Evolutionary conservation across 768 basidiomycete species (phyloP), one percentile per base, ranked within the genome.

Genomic region (Coprinopsis marcescibilis): DNA sequence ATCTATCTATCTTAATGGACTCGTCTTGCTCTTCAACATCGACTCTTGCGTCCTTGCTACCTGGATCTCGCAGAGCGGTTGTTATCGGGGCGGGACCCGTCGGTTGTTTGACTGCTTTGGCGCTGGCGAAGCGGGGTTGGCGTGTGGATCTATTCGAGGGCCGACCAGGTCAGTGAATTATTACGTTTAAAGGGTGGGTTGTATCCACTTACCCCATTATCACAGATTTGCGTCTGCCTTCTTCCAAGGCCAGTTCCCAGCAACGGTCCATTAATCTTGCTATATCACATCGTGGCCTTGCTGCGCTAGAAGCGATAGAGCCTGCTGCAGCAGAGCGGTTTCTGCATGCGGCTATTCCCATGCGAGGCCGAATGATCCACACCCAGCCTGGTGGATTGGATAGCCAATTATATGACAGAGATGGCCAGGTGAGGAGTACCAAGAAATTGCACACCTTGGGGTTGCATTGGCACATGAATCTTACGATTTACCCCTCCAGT

Each of bases 341-440:
- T 59, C 65, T 95, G 56, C 68, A 81, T 55, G 73, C 80, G 24
- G 85, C 83, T 32, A 93, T 97, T 66, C 93, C 93, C 55, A 94
- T 98, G 92, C 81, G 76, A 56, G 94, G 92, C 35, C 78, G 95
- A 42, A 95, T 97, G 91, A 90, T 98, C 53, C 95, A 98, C 69
- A 79, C 81, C 57, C 59, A 62, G 51, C 69, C 78, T 55, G 87
- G 89, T 48, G 75, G 76, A 55, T 72, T 78, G 53, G 80, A 89
- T 58, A 91, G 90, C 56, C 92, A 95, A 68, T 66, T 71, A 43
- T 96, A 96, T 66, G 94, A 95, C 65, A 82, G 77, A 60, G 74
- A 89, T 62, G 87, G 87, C 59, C 89, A 93, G 80, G 92, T 86
- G 57, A 60, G 80, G 65, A 49, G 42, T 45, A 42, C 43, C 17